Evolutionary conservation across 1,139 yeast genomes (phyloP), one percentile per base, ranked within the genome.

Genomic region (Debaryomyces udenii): DNA sequence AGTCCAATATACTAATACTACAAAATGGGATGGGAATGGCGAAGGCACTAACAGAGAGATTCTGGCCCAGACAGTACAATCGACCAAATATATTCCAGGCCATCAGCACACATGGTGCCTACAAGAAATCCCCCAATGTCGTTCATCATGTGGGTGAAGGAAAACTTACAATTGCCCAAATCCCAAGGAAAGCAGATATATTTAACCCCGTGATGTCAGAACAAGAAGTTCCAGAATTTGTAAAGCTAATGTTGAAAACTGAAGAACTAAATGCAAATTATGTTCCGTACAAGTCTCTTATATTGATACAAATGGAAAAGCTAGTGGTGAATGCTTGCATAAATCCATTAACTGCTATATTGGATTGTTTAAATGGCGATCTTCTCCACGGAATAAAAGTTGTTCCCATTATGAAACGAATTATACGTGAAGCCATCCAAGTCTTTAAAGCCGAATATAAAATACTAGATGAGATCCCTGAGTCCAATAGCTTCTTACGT

Each of bases 71-170:
- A 1, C 45, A 52, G 1, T 44, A 43, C 0, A 39, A 54, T 1
- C 57, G 81, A 41, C 96, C 96, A 13, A 67, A 65, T 13, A 56
- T 91, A 6, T 80, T 72, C 54, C 85, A 82, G 55, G 96, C 91
- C 35, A 81, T 91, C 11, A 83, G 84, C 29, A 78, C 89, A 2
- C 97, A 91, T 61, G 98, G 97, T 3, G 89, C 86, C 17, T 74
- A 72, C 51, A 65, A 70, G 42, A 50, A 62, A 0, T 57, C 68
- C 4, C 70, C 76, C 1, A 78, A 74, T 43, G 59, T 66, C 3
- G 64, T 72, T n/a, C 77, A 79, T 31, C 94, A 85, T 61, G 89
- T 84, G 6, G 93, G 91, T 0, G 59, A 60, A 23, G 95, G 91
- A 0, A 70, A 71, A 35, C 59, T 88, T 41, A 72, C 75, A 44